Percentiles rank a stretch among this genome's conserved stretches.
Evolutionary conservation across 257 asterid species (phyloP).

Genomic region (Lycium barbarum): DNA sequence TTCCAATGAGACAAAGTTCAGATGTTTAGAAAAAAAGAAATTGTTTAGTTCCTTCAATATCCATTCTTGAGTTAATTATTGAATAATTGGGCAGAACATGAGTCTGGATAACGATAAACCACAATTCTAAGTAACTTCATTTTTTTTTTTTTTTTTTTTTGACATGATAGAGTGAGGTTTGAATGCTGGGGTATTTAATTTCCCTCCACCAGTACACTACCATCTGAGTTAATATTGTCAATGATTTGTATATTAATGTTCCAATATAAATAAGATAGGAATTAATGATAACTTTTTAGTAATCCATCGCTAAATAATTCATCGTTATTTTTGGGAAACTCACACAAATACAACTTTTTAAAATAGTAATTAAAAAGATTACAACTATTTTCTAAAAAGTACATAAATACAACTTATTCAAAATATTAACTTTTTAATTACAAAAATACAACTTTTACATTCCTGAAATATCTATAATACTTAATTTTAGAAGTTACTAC

Average conservation of each 20-base stretch:
- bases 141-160: neutral
- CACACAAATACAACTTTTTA: no score
- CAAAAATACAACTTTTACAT: no score
- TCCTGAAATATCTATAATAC: no score
- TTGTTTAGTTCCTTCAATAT: neutral
- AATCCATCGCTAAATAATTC: no score
- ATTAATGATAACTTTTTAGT: no score
- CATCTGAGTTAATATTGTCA: neutral
- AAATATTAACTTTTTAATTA: no score
- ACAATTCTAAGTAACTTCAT: neutral
- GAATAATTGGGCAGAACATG: slow-evolving; percentile 27
- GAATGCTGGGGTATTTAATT: neutral
- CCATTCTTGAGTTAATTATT: neutral
- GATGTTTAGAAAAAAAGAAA: neutral
- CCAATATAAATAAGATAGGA: neutral
- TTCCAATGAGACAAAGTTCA: neutral
- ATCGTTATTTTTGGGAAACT: no score
- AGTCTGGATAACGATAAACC: neutral
- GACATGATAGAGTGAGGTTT: neutral
- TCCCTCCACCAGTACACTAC: neutral
- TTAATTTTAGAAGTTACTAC: no score
- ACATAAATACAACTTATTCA: no score
- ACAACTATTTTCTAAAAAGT: no score
- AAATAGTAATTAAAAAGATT: no score
- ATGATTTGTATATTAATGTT: no score